Conservation (phyloP, 345 rosid genomes). For the Pistacia vera region DNA sequence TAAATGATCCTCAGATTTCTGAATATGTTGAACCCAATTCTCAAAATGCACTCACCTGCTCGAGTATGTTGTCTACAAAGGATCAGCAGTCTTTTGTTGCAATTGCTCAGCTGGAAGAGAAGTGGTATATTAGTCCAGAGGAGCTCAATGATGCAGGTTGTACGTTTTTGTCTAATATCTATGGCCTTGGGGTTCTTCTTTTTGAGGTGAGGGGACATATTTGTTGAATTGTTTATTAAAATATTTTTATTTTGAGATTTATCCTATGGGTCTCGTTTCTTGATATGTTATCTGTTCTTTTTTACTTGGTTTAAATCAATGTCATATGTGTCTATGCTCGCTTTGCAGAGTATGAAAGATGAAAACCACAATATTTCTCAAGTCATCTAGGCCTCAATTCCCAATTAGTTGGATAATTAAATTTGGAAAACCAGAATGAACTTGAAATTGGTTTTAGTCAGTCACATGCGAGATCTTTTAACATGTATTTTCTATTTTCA, state of each 20-base stretch:
- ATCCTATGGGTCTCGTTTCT: background rate
- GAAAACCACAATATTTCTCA: background rate
- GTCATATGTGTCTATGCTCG: background rate
- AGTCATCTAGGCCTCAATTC: background rate
- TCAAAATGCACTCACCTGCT: slow-evolving; percentile 27
- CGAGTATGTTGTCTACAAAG: slow-evolving; percentile 22
- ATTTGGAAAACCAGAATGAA: background rate
- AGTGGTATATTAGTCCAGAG: slow-evolving; percentile 72
- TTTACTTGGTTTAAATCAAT: background rate
- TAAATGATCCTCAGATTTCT: slow-evolving; percentile 32
- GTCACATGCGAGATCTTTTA: background rate
- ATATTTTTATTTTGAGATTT: background rate
- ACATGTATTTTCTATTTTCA: background rate
- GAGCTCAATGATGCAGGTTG: slow-evolving; percentile 43
- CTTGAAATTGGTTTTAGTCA: background rate
- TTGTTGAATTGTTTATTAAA: background rate
- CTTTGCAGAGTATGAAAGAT: background rate
- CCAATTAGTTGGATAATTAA: background rate
- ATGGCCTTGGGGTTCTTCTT: slow-evolving; percentile 74
- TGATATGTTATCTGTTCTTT: background rate
- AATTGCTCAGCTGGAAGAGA: slow-evolving; percentile 47
- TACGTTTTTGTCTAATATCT: slow-evolving; percentile 60
- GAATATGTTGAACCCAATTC: slow-evolving; percentile 32
- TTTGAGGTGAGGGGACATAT: slow-evolving; percentile 58
- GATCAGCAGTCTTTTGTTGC: slow-evolving; percentile 33